phyloP scores from a whole-genome alignment of 2,329 filamentous ascomycete genomes.

The Aspergillus costaricaensis region DNA sequence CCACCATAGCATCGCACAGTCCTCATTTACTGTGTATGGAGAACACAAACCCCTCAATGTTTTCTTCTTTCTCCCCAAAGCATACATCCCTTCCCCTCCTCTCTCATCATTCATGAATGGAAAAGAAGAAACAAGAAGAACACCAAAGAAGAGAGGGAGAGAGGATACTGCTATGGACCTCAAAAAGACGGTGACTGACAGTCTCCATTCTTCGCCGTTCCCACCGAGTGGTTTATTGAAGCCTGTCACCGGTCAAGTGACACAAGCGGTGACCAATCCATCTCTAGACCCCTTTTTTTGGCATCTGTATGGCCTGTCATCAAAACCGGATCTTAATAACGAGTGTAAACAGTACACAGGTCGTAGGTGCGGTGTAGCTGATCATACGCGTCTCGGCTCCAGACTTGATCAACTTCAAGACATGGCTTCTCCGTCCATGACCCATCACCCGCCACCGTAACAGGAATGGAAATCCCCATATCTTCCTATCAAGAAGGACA shows the following conservation, averaged over 20 bases:
- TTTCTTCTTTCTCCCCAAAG: not conserved
- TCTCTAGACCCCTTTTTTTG: slow-evolving; percentile 1
- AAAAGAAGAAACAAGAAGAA: not conserved
- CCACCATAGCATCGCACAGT: not conserved
- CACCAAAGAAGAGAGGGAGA: not conserved
- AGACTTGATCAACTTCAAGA: not conserved
- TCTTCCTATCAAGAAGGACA: not conserved
- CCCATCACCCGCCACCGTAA: slow-evolving; percentile 2
- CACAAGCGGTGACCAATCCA: slow-evolving; percentile 3
- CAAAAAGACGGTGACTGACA: not conserved
- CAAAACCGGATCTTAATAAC: slow-evolving; percentile 3
- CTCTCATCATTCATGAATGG: not conserved
- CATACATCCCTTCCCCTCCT: not conserved
- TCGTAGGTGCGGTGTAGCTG: not conserved
- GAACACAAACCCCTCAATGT: not conserved
- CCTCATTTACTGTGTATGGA: not conserved
- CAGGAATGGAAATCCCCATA: not conserved
- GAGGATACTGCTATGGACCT: not conserved
- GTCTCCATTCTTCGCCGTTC: not conserved
- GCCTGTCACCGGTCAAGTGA: slow-evolving; percentile 1
- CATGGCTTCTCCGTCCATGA: slow-evolving; percentile 1
- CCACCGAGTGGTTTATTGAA: not conserved
- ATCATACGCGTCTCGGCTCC: slow-evolving; percentile 3
- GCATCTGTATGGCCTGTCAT: slow-evolving; percentile 4
- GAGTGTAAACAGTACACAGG: not conserved